Percentiles rank a stretch among this genome's conserved stretches.
phyloP scores from a whole-genome alignment of 1,139 yeast genomes.

The Saccharomyces hybrid region DNA sequence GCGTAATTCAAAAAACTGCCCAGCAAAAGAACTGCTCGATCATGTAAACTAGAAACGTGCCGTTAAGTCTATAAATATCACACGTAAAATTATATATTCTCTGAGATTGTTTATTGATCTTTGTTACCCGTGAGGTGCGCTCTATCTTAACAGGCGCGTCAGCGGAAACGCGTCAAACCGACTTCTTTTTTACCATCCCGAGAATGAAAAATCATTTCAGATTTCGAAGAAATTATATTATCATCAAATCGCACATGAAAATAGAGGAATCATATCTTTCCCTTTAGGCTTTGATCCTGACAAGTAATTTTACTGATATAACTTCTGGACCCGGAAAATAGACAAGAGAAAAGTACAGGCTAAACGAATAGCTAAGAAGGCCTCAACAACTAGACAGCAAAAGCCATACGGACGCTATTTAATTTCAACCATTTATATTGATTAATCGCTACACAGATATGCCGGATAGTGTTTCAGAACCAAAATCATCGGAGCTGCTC shows the following conservation, averaged over 20 bases:
- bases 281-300: background rate
- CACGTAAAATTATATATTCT: background rate
- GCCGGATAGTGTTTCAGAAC: background rate
- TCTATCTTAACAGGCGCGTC: background rate
- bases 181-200: background rate
- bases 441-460: background rate
- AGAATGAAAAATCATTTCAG: background rate
- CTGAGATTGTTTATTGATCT: background rate
- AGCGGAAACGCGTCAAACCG: background rate
- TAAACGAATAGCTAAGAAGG: background rate
- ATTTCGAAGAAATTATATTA: background rate
- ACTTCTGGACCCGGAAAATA: background rate
- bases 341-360: background rate
- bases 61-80: background rate
- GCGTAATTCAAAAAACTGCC: background rate
- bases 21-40: background rate
- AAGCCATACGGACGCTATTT: background rate
- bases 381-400: background rate
- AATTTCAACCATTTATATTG: background rate
- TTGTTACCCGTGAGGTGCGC: background rate
- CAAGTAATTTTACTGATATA: background rate
- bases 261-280: background rate
- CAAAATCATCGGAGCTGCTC: conserved; percentile 7
- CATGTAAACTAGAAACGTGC: background rate
- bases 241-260: background rate